Evolutionary conservation across 345 rosid genomes (phyloP), one percentile per base, ranked within the genome.

Genomic region (Trapa bicornis): DNA sequence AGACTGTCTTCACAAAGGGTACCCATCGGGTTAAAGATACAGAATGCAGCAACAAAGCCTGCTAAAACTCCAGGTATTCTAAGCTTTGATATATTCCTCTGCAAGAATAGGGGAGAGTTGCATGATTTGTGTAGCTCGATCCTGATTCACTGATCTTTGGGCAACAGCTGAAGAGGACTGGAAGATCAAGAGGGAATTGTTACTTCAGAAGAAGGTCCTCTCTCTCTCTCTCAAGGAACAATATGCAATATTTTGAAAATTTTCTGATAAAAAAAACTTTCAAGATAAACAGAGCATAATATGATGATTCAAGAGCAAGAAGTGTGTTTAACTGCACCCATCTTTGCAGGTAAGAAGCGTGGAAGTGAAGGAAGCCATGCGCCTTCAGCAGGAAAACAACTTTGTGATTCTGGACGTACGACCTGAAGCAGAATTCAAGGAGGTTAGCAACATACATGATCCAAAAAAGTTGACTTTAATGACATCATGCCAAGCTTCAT

Each of bases 371-470:
- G 99, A 94, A 86, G 97, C 99, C 67, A 72, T 79, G 47, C 83
- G 97, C n/a, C 95, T 94, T 74, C 99, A 91, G 70, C 72, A 89
- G 73, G 99, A 94, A 76, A 94, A 94, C 75, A 91, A 87, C 64
- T 94, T 94, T 75, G 96, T 94, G 74, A 94, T 94, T 75, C 99
- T 94, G 71, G 99, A 94, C 42, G 96, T 94, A 5, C 75, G 99
- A 41, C 99, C 99, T 54, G 97, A 84, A 81, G 89, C 97, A 47
- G 99, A 94, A 69, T 91, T 70, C 79, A 94, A 89, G 74, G 86
- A 83, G 87, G 99, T 94, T 56, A 76, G 92, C 47, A 9, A 50
- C 22, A 22, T 13, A 50, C 22, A 22, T 22, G 5, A 41, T 72
- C 37, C 16, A 29, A 57, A 61, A 22, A 15, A 11, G 36, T 43